Conservation (phyloP, 2,329 filamentous ascomycete genomes). For the Myriosclerotinia curreyana region DNA sequence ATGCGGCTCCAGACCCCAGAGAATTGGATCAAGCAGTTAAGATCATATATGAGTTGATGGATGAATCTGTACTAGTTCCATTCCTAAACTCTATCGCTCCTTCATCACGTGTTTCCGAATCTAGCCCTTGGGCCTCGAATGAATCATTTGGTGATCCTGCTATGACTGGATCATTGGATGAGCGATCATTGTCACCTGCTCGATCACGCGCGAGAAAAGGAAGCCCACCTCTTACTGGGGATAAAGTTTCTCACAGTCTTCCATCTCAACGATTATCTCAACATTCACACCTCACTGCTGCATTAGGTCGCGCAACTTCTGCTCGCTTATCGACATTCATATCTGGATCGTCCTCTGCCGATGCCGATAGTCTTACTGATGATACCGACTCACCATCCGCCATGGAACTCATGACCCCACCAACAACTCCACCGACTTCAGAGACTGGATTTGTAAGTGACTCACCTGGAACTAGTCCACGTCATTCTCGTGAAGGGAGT, state of each 20-base stretch:
- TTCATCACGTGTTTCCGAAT: constrained; percentile 32
- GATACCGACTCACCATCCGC: constrained; percentile 55
- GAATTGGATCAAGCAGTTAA: constrained; percentile 77
- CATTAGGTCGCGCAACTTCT: constrained; percentile 28
- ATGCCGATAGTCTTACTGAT: constrained; percentile 55
- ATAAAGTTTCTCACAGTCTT: constrained; percentile 29
- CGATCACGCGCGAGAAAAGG: constrained; percentile 29
- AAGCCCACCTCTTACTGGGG: constrained; percentile 33
- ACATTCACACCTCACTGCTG: constrained; percentile 35
- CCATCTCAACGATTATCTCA: constrained; percentile 34
- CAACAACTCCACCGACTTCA: constrained; percentile 65
- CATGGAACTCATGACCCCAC: constrained; percentile 68
- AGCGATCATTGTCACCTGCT: constrained; percentile 33
- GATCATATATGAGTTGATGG: constrained; percentile 95
- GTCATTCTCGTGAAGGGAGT: constrained; percentile 29
- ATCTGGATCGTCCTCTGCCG: constrained; percentile 42
- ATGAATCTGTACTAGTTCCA: constrained; percentile 88
- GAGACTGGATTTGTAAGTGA: constrained; percentile 41
- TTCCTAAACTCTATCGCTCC: constrained; percentile 64
- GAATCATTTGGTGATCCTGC: constrained; percentile 36
- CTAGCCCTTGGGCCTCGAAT: constrained; percentile 37
- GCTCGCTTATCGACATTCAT: constrained; percentile 34
- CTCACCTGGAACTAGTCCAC: constrained; percentile 34
- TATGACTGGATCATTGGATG: constrained; percentile 36
- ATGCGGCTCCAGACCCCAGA: constrained; percentile 68